Conservation (phyloP, 768 basidiomycete genomes). For the Postia placenta region DNA sequence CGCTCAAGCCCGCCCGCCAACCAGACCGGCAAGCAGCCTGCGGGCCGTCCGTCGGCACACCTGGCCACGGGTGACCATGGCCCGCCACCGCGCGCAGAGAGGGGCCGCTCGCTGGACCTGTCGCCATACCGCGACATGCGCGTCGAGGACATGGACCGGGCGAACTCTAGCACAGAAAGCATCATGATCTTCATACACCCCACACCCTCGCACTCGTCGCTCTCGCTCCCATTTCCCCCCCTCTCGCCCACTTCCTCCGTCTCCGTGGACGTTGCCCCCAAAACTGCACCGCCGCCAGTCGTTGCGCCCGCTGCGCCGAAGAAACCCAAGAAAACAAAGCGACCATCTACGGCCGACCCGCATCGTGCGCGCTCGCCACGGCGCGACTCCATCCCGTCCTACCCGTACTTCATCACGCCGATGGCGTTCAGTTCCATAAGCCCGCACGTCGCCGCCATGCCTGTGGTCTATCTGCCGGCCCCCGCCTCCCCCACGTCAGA, state of each 20-base stretch:
- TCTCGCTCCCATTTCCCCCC: background rate
- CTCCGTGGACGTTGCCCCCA: background rate
- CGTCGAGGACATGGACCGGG: background rate
- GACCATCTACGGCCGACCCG: background rate
- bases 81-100: background rate
- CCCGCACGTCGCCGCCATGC: background rate
- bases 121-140: background rate
- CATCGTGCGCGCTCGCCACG: background rate
- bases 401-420: constrained; percentile 1
- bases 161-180: constrained; percentile 4
- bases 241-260: background rate
- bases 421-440: background rate
- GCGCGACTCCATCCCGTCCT: background rate
- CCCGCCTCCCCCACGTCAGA: background rate
- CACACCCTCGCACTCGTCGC: background rate
- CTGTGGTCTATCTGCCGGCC: background rate
- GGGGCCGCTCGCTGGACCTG: constrained; percentile 1
- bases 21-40: background rate
- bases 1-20: too few relatives aligned
- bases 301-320: background rate
- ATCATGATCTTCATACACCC: background rate
- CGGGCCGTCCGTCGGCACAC: background rate
- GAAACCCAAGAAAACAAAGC: background rate
- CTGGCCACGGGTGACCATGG: background rate
- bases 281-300: background rate